phyloP scores from a whole-genome alignment of 1,139 yeast species.

The Blastobotrys petasosporus region DNA sequence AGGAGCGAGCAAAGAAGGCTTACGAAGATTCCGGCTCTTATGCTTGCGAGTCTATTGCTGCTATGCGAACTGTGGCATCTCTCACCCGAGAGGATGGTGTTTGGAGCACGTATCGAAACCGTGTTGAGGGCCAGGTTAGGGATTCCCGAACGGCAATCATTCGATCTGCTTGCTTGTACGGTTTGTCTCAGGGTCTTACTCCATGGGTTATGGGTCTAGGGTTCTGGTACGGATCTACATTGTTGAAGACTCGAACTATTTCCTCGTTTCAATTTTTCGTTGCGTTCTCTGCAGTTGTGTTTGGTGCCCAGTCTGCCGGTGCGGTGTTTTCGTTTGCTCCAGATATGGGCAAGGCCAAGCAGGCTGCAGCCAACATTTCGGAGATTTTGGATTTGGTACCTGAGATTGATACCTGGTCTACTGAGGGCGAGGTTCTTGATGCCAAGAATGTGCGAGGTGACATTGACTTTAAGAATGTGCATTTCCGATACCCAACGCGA shows the following conservation, averaged over 20 bases:
- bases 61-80: constrained; percentile 36
- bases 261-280: constrained; percentile 33
- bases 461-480: constrained; percentile 57
- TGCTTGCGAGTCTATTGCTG: constrained; percentile 34
- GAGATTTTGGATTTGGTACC: constrained; percentile 67
- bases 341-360: constrained; percentile 45
- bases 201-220: constrained; percentile 37
- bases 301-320: constrained; percentile 80
- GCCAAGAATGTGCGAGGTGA: constrained; percentile 43
- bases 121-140: constrained; percentile 30
- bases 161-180: constrained; percentile 32
- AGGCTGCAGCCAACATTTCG: constrained; percentile 72
- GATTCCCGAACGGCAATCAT: constrained; percentile 26
- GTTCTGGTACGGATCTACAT: constrained; percentile 37
- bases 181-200: constrained; percentile 34
- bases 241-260: constrained; percentile 27
- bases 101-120: constrained; percentile 24
- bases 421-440: constrained; percentile 45
- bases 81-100: constrained; percentile 36
- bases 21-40: constrained; percentile 36
- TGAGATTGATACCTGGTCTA: constrained; percentile 46
- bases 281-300: constrained; percentile 50
- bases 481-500: constrained; percentile 80
- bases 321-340: constrained; percentile 86
- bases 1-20: constrained; percentile 38